Base-by-base conservation (phyloP, 2,329 filamentous ascomycete genomes). In the Ascochyta pisi region DNA sequence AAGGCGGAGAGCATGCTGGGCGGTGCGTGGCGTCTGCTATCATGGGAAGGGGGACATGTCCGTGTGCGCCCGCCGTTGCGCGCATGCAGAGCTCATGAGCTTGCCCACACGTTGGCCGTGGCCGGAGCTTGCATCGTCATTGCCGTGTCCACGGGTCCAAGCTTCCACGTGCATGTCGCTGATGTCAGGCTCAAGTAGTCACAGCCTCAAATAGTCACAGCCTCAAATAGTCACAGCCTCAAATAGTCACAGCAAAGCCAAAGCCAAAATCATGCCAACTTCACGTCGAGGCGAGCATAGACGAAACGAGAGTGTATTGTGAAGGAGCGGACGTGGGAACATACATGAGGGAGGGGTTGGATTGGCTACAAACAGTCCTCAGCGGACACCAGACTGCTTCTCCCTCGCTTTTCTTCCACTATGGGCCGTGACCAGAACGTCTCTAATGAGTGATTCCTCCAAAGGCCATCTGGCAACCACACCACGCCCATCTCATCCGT, bases 1-100 rank as follows among this genome's bases (percentile, higher is more conserved):
- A 99, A 99, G 74, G 95, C 95, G 79, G 94, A 96, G 79, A 99
- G 89, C 95, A 97, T 97, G 50, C 31, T 73, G 62, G 51, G 43
- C 51, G 46, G 47, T 39, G 7, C 13, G 45, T 29, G 19, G 47
- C 41, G 24, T 26, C 31, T 10, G 15, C n/a, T 41, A 35, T 60
- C 65, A 63, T 68, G 49, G 55, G 60, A 57, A 50, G 47, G 39
- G 39, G 27, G 3, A 31, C 42, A 61, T 47, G 57, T 53, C 54
- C 61, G 47, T 64, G 58, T 65, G 61, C 62, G 58, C 61, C 51
- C 52, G 56, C 51, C 42, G 50, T 55, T 50, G 63, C 40, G 60
- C 58, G 44, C 50, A 57, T 37, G 19, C 37, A 44, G 42, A 63
- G 65, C 68, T 67, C 66, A 66, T 67, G 50, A 51, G 48, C 31